phyloP scores from a whole-genome alignment of 2,329 filamentous ascomycete species.

The Fusarium staphyleae region DNA sequence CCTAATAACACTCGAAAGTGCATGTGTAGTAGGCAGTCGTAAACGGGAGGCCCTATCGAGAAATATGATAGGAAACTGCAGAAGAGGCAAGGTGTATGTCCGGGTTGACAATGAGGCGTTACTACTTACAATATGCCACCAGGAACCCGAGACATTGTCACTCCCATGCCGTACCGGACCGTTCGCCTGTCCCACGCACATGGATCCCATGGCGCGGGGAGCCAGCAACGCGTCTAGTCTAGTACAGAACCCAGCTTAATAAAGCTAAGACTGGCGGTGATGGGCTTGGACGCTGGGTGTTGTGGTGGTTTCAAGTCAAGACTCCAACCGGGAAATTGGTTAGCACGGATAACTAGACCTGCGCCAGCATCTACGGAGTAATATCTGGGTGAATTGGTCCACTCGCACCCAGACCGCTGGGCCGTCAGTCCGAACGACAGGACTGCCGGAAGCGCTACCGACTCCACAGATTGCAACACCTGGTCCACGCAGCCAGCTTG shows the following conservation, averaged over 20 bases:
- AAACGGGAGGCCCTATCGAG: constrained; percentile 17
- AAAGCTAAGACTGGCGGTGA: constrained; percentile 40
- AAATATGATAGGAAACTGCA: constrained; percentile 19
- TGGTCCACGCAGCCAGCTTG: constrained; percentile 24
- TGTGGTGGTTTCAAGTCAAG: constrained; percentile 37
- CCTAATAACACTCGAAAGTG: not conserved
- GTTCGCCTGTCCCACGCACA: constrained; percentile 34
- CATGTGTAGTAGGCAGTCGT: constrained; percentile 10
- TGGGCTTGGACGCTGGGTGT: constrained; percentile 25
- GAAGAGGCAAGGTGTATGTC: constrained; percentile 21
- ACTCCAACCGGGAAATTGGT: constrained; percentile 27
- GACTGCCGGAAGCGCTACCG: constrained; percentile 44
- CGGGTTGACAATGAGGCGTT: constrained; percentile 12
- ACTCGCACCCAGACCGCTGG: constrained; percentile 41
- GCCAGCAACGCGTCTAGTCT: constrained; percentile 32
- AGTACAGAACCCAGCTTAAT: constrained; percentile 22
- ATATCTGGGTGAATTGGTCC: constrained; percentile 32
- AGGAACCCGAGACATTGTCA: constrained; percentile 43
- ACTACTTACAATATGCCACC: constrained; percentile 32
- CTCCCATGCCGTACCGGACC: constrained; percentile 35
- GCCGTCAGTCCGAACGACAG: constrained; percentile 40
- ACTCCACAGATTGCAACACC: constrained; percentile 40
- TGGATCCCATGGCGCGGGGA: constrained; percentile 33
- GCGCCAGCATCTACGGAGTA: constrained; percentile 33
- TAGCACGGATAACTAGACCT: constrained; percentile 31